A percentile compares a stretch with the other conserved stretches of the same genome.
Evolutionary conservation across 2,329 filamentous ascomycete species (phyloP).

Genomic region (Volutella citrinella): DNA sequence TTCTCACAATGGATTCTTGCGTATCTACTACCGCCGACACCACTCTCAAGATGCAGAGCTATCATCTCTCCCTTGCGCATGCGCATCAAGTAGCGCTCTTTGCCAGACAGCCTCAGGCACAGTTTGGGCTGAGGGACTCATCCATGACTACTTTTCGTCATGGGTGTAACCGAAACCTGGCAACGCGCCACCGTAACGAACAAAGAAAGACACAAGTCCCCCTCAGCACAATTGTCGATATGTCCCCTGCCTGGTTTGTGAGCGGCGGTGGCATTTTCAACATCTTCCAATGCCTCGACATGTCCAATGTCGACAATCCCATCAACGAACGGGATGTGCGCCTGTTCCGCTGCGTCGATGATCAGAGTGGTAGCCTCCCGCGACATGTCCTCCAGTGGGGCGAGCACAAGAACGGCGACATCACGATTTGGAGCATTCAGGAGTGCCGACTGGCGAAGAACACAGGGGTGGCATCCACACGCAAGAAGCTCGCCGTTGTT

Average conservation of each 20-base stretch:
- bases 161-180: no score
- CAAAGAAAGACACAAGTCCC: no score
- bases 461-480: no score
- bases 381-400: conserved; percentile 13
- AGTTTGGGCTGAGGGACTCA: conserved; percentile 7
- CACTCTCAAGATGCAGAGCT: neutral
- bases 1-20: no score
- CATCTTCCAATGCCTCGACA: conserved; percentile 2
- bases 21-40: no score
- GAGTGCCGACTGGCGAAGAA: neutral
- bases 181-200: no score
- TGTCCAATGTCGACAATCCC: neutral
- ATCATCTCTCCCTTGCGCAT: neutral
- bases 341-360: neutral
- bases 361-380: conserved; percentile 3
- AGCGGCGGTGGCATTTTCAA: neutral
- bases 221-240: no score
- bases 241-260: neutral
- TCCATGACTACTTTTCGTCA: no score
- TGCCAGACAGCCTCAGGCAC: neutral
- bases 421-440: conserved; percentile 13
- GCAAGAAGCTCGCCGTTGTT: conserved; percentile 1
- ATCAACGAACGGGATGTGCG: neutral
- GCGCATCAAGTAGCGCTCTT: conserved; percentile 2
- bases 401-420: conserved; percentile 4